phyloP scores from a whole-genome alignment of 2,329 filamentous ascomycete species.

The Knoxdaviesia capensis region DNA sequence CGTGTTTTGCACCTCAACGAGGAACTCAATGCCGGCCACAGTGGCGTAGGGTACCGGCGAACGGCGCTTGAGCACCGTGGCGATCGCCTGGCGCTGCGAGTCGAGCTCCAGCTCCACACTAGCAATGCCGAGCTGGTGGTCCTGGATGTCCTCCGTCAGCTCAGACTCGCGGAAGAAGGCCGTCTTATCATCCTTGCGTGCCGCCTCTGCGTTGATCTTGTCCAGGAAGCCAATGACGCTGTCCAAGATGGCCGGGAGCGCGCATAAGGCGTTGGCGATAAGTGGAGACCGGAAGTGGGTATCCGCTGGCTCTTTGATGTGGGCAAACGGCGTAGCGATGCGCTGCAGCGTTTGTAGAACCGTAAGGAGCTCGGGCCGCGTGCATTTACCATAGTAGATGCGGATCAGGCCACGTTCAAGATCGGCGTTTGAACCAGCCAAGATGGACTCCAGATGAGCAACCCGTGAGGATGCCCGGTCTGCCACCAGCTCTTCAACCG shows the following conservation, averaged over 20 bases:
- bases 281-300: conserved; percentile 53
- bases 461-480: conserved; percentile 44
- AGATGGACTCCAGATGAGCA: conserved; percentile 52
- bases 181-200: conserved; percentile 79
- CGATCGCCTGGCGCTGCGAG: conserved; percentile 51
- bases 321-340: conserved; percentile 57
- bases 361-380: conserved; percentile 66
- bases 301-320: conserved; percentile 42
- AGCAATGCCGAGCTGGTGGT: conserved; percentile 81
- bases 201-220: conserved; percentile 67
- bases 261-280: conserved; percentile 50
- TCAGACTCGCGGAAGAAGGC: conserved; percentile 73
- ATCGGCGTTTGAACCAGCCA: conserved; percentile 55
- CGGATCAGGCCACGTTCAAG: conserved; percentile 84
- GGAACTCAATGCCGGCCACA: conserved; percentile 78
- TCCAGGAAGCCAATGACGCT: conserved; percentile 59
- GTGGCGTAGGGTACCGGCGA: conserved; percentile 57
- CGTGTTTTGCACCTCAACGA: conserved; percentile 75
- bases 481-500: conserved; percentile 69
- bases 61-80: conserved; percentile 50
- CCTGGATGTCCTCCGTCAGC: conserved; percentile 74
- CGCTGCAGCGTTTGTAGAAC: conserved; percentile 72
- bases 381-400: conserved; percentile 95
- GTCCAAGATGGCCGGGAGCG: conserved; percentile 56
- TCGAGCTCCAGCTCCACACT: conserved; percentile 78